Evolutionary conservation across 2,329 filamentous ascomycete species (phyloP), one percentile per base, ranked within the genome.

Genomic region (Stagonosporopsis rhizophila): DNA sequence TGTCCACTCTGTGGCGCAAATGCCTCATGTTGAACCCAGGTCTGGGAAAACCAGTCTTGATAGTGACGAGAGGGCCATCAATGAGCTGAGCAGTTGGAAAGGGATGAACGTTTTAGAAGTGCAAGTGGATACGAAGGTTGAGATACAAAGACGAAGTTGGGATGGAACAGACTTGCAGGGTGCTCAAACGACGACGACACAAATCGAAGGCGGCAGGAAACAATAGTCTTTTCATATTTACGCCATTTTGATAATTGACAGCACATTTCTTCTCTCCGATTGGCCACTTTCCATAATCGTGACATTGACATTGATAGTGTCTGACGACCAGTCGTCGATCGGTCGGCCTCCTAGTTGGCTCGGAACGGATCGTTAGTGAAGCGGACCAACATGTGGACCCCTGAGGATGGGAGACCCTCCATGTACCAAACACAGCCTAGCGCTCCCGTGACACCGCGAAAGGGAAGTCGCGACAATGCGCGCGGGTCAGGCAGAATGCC

Each of bases 71-170:
- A 59, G 61, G 30, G 57, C 34, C 19, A 17, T 64, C 34, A 54
- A 60, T 25, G 55, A 62, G 0, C 42, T 30, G 4, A 28, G 53
- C 9, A 41, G 25, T 19, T 62, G 64, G 49, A 66, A 62, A 44
- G 50, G 59, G 1, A 32, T 54, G 28, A 47, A 50, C 2, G 44
- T 61, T 7, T 51, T 69, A 51, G 64, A 59, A 35, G 67, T 71
- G 23, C 64, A 71, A 22, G 59, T 73, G 12, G 60, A 72, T 41
- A 69, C 64, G 1, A 67, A 61, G 37, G 66, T 72, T n/a, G 65
- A 70, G 56, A 69, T 72, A 17, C 55, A 65, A n/a, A 62, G 65
- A 37, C 62, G 50, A 8, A 57, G 37, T 19, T 70, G 64, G 63
- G 60, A 61, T 32, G 56, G 52, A 5, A 49, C 32, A 20, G 23